Percentiles rank a stretch among this genome's conserved stretches.
Evolutionary conservation across 2,329 filamentous ascomycete species (phyloP).

Genomic region (Calcarisporium arbuscula): DNA sequence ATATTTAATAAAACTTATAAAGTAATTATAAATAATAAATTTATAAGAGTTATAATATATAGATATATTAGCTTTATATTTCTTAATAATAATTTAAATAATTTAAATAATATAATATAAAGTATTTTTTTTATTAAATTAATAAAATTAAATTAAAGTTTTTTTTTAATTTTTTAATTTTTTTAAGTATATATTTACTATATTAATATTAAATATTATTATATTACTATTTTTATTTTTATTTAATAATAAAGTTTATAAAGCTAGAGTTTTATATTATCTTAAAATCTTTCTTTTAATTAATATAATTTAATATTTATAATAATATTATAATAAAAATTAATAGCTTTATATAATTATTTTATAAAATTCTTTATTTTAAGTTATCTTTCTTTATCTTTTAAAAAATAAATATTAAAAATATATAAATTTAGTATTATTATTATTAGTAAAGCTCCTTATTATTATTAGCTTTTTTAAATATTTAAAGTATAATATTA

Average conservation of each 20-base stretch:
- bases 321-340: too few species aligned
- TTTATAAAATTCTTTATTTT: constrained; percentile 66
- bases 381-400: constrained; percentile 92
- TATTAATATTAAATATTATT: not conserved
- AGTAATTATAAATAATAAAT: constrained; percentile 41
- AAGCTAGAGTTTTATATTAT: not conserved
- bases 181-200: not conserved
- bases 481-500: too few species aligned
- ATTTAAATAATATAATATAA: too few species aligned
- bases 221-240: not conserved
- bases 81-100: not conserved
- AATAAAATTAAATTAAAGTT: constrained; percentile 53
- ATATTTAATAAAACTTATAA: constrained; percentile 46
- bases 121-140: constrained; percentile 5
- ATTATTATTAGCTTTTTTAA: too few species aligned
- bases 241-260: not conserved
- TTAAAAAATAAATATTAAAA: too few species aligned
- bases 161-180: not conserved
- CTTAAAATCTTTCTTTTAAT: not conserved
- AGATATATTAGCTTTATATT: too few species aligned
- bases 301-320: too few species aligned
- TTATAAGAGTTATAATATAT: too few species aligned
- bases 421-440: too few species aligned
- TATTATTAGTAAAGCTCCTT: too few species aligned
- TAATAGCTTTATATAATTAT: not conserved